Base-by-base conservation (phyloP, 2,329 filamentous ascomycete genomes). In the Atkinsonella hypoxylon region DNA sequence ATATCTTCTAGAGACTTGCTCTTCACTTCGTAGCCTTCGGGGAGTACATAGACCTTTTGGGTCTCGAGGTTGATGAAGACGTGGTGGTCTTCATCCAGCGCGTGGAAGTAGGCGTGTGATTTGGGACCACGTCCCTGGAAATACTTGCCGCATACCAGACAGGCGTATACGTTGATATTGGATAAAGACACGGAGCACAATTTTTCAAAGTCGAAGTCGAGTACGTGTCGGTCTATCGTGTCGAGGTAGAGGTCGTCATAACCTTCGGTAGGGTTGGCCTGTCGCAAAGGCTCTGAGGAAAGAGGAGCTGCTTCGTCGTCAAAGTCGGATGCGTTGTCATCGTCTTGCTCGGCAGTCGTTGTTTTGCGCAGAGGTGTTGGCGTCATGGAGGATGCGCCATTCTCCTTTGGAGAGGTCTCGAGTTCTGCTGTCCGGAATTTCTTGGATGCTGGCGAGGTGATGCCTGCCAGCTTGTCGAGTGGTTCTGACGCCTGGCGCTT, bases 161-260 rank as follows among this genome's bases (percentile, higher is more conserved):
- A 98, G 10, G 93, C 93, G 67, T 98, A 98, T 43, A 98, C 90
- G 64, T 98, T 98, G 71, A 97, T 96, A 66, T 97, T 97, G 46
- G 90, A 95, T 8, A 98, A 78, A 34, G 89, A 95, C 57, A 98
- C 78, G 22, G 91, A 97, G 71, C 93, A 98, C 12, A 96, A 81
- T 74, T 98, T 98, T 66, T 98, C 93, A 65, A 98, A 98, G 69
- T 98, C 93, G 65, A 97, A 97, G 69, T 98, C 93, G 51, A 97
- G 82, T 45, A 95, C 83, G 62, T 84, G 82, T 61, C 93, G 87
- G 67, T 95, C 83, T 69, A 98, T 94, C 12, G 93, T 97, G 72
- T 98, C 93, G 59, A 98, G 86, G 67, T 98, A 98, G 30, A 98
- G 82, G 66, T 98, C 91, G 61, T 86, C 84, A 72, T 96, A 98